Conservation (phyloP, 1,284 basidiomycete genomes). For the Trichosporon coremiiforme region DNA sequence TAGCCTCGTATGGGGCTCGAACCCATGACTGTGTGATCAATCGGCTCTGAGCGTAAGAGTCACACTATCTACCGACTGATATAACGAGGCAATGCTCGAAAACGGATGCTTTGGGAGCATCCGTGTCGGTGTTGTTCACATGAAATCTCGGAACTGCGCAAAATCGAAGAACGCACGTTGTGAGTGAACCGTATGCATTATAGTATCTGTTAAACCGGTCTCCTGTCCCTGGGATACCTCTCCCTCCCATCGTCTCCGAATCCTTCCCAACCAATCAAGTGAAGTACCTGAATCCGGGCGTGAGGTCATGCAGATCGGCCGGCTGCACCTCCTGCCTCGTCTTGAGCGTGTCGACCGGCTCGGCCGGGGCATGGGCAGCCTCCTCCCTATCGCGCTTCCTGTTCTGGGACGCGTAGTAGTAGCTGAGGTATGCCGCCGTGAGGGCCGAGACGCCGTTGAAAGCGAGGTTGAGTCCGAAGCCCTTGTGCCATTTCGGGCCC, state of each 20-base stretch:
- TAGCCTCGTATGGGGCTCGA: too few relatives aligned
- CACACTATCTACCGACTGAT: slow-evolving; percentile 13
- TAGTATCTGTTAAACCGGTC: not conserved
- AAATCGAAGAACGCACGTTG: not conserved
- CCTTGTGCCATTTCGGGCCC: slow-evolving; percentile 33
- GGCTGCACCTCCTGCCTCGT: slow-evolving; percentile 18
- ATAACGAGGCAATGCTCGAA: slow-evolving; percentile 4
- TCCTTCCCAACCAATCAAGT: slow-evolving; percentile 9
- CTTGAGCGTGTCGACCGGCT: slow-evolving; percentile 9
- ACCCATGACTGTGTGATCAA: too few relatives aligned
- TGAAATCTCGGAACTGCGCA: not conserved
- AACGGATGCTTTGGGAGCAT: not conserved
- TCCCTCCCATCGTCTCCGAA: not conserved
- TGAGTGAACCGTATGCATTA: not conserved
- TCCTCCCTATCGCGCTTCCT: slow-evolving; percentile 17
- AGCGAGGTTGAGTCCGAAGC: slow-evolving; percentile 32
- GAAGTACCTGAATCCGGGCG: slow-evolving; percentile 30
- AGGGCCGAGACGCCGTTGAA: slow-evolving; percentile 23
- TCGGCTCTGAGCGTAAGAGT: slow-evolving; percentile 11
- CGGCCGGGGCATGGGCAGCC: not conserved
- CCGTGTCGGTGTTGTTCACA: not conserved
- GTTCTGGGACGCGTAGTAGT: slow-evolving; percentile 26
- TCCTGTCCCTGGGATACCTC: not conserved
- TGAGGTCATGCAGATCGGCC: slow-evolving; percentile 23
- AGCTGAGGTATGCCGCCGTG: slow-evolving; percentile 25